These are phyloP conservation scores for Leccinum disarticulatum DNA, from an alignment of 768 basidiomycete genomes.

Conservation along the genomic window DNA sequence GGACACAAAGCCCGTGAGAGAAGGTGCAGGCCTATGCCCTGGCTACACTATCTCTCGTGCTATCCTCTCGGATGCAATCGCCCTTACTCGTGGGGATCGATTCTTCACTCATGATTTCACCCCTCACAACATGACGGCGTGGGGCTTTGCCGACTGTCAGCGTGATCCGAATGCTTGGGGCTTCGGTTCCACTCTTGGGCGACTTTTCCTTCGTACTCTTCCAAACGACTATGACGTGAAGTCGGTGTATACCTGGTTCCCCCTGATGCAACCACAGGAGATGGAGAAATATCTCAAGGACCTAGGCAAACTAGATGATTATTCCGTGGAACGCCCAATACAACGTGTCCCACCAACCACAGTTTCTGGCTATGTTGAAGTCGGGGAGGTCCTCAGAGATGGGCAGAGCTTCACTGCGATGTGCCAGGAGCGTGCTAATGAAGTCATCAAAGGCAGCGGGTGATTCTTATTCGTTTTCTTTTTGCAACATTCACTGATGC, in stretches of 20 bases:
- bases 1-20: constrained; percentile 68
- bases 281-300: constrained; percentile 64
- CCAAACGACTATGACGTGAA: constrained; percentile 67
- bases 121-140: constrained; percentile 74
- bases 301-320: constrained; percentile 51
- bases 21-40: constrained; percentile 84
- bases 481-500: constrained; percentile 1
- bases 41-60: constrained; percentile 85
- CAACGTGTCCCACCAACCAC: constrained; percentile 24
- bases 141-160: constrained; percentile 85
- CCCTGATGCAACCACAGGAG: constrained; percentile 74
- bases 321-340: constrained; percentile 54
- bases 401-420: constrained; percentile 44
- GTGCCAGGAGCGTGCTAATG: constrained; percentile 49
- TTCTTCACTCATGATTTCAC: constrained; percentile 83
- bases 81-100: constrained; percentile 82
- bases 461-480: constrained; percentile 27
- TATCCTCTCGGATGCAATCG: constrained; percentile 83
- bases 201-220: constrained; percentile 70
- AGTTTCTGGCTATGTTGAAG: constrained; percentile 49
- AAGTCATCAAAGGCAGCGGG: constrained; percentile 62
- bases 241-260: constrained; percentile 83
- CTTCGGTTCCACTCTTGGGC: constrained; percentile 68
- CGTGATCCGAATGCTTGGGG: constrained; percentile 70
- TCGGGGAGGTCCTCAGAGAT: constrained; percentile 52